phyloP scores from a whole-genome alignment of 2,329 filamentous ascomycete species.

The Aspergillus glaucus region DNA sequence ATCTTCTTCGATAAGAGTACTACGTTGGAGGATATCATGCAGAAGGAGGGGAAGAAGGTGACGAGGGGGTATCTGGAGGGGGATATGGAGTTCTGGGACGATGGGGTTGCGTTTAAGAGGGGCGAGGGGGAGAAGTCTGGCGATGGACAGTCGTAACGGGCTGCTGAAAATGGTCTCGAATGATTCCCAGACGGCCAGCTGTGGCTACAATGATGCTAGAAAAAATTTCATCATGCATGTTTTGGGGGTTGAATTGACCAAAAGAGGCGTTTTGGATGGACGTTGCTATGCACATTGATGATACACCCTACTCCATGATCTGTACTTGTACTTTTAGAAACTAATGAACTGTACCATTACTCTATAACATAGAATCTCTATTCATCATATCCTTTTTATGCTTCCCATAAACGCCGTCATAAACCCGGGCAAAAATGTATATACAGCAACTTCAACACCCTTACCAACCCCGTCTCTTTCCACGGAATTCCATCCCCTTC shows the following conservation, averaged over 20 bases:
- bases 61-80: conserved; percentile 72
- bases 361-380: neutral
- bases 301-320: conserved; percentile 19
- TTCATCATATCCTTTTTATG: conserved; percentile 3
- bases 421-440: conserved; percentile 11
- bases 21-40: conserved; percentile 40
- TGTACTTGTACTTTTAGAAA: conserved; percentile 11
- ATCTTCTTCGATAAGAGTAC: conserved; percentile 44
- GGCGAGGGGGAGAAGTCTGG: conserved; percentile 6
- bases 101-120: conserved; percentile 45
- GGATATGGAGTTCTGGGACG: conserved; percentile 90
- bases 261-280: neutral
- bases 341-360: neutral
- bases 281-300: neutral
- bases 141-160: neutral
- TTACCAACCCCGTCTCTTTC: conserved; percentile 65
- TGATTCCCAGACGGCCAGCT: too few relatives aligned
- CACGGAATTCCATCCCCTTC: conserved; percentile 65
- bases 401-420: conserved; percentile 16
- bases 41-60: conserved; percentile 57
- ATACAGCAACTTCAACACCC: conserved; percentile 4
- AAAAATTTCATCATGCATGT: neutral
- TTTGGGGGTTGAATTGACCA: neutral
- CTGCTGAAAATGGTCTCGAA: too few relatives aligned
- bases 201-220: neutral